These are phyloP conservation scores for Phytophthora melonis DNA, from an alignment of 352 stramenopile genomes.

Conservation along the genomic window DNA sequence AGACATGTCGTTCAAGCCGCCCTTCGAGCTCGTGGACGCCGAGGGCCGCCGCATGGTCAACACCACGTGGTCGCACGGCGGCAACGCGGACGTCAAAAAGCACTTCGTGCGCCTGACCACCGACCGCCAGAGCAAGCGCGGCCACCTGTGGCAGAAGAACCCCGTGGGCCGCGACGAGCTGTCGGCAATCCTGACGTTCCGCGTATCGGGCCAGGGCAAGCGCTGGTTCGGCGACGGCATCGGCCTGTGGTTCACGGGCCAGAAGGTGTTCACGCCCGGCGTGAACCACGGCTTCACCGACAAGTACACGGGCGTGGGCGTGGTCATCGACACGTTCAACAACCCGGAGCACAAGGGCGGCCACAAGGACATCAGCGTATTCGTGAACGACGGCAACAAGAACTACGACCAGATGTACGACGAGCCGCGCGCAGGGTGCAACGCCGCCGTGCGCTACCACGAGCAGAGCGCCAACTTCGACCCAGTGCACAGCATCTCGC, in stretches of 20 bases:
- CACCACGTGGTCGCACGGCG: conserved; percentile 78
- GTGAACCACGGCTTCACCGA: conserved; percentile 84
- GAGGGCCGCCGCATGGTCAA: conserved; percentile 76
- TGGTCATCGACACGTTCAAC: conserved; percentile 88
- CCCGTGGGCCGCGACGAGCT: conserved; percentile 62
- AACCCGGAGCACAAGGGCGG: conserved; percentile 86
- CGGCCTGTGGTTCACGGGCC: conserved; percentile 81
- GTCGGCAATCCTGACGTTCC: conserved; percentile 80
- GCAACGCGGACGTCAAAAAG: conserved; percentile 83
- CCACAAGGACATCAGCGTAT: conserved; percentile 87
- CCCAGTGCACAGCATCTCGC: conserved; percentile 82
- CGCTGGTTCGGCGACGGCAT: conserved; percentile 89
- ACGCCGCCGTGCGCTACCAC: conserved; percentile 82
- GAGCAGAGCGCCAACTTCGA: conserved; percentile 83
- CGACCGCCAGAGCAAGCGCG: conserved; percentile 87
- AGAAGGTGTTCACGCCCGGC: conserved; percentile 63
- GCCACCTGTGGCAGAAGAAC: conserved; percentile 81
- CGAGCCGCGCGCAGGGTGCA: conserved; percentile 74
- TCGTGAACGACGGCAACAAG: conserved; percentile 86
- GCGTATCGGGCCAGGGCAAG: conserved; percentile 83
- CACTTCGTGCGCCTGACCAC: conserved; percentile 90
- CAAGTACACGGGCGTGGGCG: conserved; percentile 76
- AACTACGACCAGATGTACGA: conserved; percentile 71
- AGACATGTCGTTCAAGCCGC: conserved; percentile 78
- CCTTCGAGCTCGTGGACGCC: conserved; percentile 75